Conservation (phyloP, 805 yeast species). For the Candida jianshihensis region DNA sequence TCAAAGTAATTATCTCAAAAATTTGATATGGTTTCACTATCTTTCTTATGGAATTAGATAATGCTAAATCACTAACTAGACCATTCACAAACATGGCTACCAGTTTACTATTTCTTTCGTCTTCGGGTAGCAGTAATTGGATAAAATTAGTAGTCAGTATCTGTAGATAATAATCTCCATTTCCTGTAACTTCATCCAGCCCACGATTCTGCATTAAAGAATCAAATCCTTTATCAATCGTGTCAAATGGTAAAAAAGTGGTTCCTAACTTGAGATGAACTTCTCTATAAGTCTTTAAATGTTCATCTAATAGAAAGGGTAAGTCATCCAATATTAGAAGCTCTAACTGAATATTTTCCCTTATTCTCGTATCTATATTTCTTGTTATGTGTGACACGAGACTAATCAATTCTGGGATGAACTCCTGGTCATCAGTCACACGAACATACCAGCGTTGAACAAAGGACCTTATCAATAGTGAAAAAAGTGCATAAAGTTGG, state of each 20-base stretch:
- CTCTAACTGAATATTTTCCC: constrained; percentile 27
- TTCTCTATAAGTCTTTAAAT: constrained; percentile 25
- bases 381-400: constrained; percentile 34
- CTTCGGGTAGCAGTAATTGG: constrained; percentile 31
- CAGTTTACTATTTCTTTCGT: constrained; percentile 32
- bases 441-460: constrained; percentile 38
- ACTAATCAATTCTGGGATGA: constrained; percentile 33
- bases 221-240: constrained; percentile 29
- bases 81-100: constrained; percentile 32
- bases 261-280: constrained; percentile 24
- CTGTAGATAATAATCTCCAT: constrained; percentile 27
- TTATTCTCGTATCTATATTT: constrained; percentile 28
- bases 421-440: constrained; percentile 35
- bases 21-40: constrained; percentile 45
- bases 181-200: constrained; percentile 19
- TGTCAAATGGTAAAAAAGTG: constrained; percentile 25
- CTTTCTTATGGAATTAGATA: constrained; percentile 36
- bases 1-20: constrained; percentile 31
- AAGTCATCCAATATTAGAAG: constrained; percentile 37
- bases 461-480: constrained; percentile 40
- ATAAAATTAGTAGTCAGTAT: constrained; percentile 30
- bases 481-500: constrained; percentile 39
- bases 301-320: constrained; percentile 33
- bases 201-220: constrained; percentile 29
- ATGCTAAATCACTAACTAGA: constrained; percentile 34